Percentiles rank a stretch among this genome's conserved stretches.
Evolutionary conservation across 306 rosid genomes (phyloP).

Genomic region (Cucumis cinereus): DNA sequence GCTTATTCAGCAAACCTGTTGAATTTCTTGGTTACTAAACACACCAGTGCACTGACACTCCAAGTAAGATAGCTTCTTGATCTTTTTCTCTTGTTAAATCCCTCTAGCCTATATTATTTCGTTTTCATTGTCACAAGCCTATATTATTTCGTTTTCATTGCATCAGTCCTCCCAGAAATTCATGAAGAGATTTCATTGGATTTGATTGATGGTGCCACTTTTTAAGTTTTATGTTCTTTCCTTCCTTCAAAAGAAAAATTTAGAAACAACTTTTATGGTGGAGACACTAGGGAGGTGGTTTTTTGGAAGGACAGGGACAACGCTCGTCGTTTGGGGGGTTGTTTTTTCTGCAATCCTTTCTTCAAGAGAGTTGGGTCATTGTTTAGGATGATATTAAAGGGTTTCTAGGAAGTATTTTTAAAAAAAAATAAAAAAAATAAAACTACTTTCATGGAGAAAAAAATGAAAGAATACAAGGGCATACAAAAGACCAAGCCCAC

Average conservation of each 20-base stretch:
- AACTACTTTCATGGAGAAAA: no score
- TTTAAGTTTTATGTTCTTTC: no score
- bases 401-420: background rate
- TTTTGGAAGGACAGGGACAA: background rate
- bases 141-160: background rate
- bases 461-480: no score
- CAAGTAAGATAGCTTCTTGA: slow-evolving; percentile 46
- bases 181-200: background rate
- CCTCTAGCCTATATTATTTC: background rate
- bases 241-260: background rate
- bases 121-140: background rate
- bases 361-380: background rate
- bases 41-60: slow-evolving; percentile 88
- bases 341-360: background rate
- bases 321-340: background rate
- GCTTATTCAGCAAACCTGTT: slow-evolving; percentile 85
- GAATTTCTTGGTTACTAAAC: slow-evolving; percentile 96
- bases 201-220: background rate
- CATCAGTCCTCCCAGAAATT: background rate
- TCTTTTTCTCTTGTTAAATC: background rate
- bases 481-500: no score
- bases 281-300: background rate
- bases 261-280: background rate
- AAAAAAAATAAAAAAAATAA: no score
- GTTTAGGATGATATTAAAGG: background rate